Evolutionary conservation across 257 asterid species (phyloP), one percentile per base, ranked within the genome.

Genomic region (Misopates orontium): DNA sequence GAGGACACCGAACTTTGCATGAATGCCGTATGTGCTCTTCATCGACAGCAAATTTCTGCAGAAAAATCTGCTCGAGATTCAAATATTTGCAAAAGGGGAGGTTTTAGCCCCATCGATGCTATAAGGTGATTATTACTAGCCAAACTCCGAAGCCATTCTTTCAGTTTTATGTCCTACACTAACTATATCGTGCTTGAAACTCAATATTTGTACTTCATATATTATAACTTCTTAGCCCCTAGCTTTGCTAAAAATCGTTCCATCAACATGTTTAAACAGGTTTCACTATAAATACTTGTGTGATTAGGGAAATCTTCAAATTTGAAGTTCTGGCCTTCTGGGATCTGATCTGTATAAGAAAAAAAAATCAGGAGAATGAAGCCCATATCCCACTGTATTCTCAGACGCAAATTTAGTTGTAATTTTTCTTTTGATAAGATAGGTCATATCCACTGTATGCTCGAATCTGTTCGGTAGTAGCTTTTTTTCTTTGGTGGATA

Each of bases 21-120:
- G 69, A 47, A 71, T 36, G 81, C 71, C 31, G 77, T 76, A 4
- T 71, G 77, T 31, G 72, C 71, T 11, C 81, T 71, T 32, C 72
- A 71, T 52, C 31, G 77, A 42, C 67, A 50, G 21, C 66, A 66
- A 18, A 16, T 47, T 47, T 36, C 41, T 53, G 47, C 17, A 28
- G 17, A 13, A 48, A 32, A 36, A 41, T 59, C 73, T 18, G 5
- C 21, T 1, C 11, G 1, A 1, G 68, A 5, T 49, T 63, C 28
- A 18, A 15, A 17, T 23, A 23, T 56, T 10, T 15, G 14, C 0
- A 11, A 25, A 8, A 10, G 39, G 8, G 59, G 32, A 21, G 70
- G 52, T 32, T 51, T 72, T 28, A 14, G n/a, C 50, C 56, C 31
- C 16, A 23, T 18, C 5, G 67, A 65, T 41, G 22, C 25, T 10